These are phyloP conservation scores for Pilaira anomala DNA, from an alignment of 192 early-diverging fungal genomes.

Conservation along the genomic window DNA sequence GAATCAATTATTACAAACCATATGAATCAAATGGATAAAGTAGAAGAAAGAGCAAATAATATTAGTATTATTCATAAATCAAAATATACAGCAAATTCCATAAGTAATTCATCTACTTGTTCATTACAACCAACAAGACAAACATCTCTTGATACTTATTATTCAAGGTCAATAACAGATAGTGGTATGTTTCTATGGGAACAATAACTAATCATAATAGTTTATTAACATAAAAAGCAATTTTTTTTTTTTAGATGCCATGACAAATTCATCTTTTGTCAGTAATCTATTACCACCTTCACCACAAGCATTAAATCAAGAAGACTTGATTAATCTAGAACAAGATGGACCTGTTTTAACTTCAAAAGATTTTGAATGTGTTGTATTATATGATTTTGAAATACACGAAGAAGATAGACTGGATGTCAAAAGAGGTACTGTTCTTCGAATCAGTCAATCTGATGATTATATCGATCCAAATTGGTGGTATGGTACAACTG, in stretches of 20 bases:
- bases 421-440: slow-evolving; percentile 9
- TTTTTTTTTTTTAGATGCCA: too few relatives aligned
- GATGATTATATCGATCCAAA: background rate
- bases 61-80: slow-evolving; percentile 12
- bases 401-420: slow-evolving; percentile 15
- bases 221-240: too few relatives aligned
- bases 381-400: slow-evolving; percentile 19
- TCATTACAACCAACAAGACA: background rate
- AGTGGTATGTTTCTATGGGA: too few relatives aligned
- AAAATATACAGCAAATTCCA: background rate
- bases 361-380: slow-evolving; percentile 2
- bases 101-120: background rate
- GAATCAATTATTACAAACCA: slow-evolving; percentile 7
- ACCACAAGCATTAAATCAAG: too few relatives aligned
- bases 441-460: slow-evolving; percentile 6
- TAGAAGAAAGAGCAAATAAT: background rate
- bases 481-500: slow-evolving; percentile 16
- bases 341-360: background rate
- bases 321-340: too few relatives aligned
- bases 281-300: too few relatives aligned
- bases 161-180: background rate
- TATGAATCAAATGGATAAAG: background rate
- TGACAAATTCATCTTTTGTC: too few relatives aligned
- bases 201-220: too few relatives aligned
- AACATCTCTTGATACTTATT: background rate